These are phyloP conservation scores for Blastomyces emzantsi DNA, from an alignment of 2,329 filamentous ascomycete genomes.

Conservation along the genomic window DNA sequence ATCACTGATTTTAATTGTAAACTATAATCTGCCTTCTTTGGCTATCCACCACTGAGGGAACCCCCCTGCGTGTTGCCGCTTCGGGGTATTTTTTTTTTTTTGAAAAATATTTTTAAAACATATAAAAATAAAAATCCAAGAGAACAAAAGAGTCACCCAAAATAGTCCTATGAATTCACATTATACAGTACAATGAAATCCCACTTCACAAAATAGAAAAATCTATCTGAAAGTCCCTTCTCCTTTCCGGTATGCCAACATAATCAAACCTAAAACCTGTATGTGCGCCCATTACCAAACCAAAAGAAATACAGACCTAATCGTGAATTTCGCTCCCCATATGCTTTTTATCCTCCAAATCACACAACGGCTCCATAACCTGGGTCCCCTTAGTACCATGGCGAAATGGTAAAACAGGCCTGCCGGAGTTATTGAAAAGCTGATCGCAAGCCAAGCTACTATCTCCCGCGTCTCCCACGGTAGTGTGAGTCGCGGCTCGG, in stretches of 20 bases:
- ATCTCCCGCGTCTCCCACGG: conserved; percentile 15
- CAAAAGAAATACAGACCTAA: not conserved
- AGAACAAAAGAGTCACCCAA: not conserved
- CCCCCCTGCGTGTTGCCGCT: too few species aligned
- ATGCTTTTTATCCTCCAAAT: not conserved
- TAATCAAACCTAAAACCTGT: not conserved
- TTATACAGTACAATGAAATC: not conserved
- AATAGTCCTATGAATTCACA: not conserved
- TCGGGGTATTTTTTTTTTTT: not conserved
- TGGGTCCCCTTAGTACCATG: not conserved
- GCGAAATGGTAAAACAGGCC: not conserved
- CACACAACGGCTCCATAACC: not conserved
- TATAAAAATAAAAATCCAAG: not conserved
- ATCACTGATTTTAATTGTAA: not conserved
- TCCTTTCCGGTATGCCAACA: not conserved
- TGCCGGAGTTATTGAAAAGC: too few species aligned
- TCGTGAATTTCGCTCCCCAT: not conserved
- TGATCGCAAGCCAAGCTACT: not conserved
- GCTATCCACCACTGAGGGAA: not conserved
- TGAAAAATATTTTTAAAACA: too few species aligned
- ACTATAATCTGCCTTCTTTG: not conserved
- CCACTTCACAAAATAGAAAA: not conserved
- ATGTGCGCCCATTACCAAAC: not conserved
- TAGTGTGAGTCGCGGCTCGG: conserved; percentile 21
- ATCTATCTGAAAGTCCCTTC: not conserved